phyloP scores from a whole-genome alignment of 495 filamentous ascomycete genomes.

The Penicillium canariense region DNA sequence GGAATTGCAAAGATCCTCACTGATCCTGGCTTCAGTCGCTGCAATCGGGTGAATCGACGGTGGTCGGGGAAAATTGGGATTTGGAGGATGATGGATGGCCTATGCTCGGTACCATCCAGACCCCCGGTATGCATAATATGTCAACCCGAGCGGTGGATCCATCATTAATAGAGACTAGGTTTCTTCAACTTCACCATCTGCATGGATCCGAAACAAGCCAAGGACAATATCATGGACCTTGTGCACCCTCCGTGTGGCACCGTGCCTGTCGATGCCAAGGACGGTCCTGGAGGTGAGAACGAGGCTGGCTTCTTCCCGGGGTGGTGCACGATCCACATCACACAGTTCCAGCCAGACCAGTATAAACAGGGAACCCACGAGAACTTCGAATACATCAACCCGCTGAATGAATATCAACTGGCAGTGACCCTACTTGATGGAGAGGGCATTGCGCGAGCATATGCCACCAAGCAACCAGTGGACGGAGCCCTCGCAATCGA shows the following conservation, averaged over 20 bases:
- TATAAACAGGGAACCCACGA: background rate
- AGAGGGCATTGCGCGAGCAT: background rate
- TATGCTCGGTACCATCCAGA: background rate
- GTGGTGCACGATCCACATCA: background rate
- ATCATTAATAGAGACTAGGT: background rate
- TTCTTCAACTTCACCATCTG: background rate
- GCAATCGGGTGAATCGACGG: background rate
- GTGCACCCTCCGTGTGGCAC: background rate
- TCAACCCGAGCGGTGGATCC: background rate
- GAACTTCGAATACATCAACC: background rate
- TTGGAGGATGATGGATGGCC: background rate
- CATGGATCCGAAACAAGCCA: background rate
- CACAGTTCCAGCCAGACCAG: background rate
- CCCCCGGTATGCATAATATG: background rate
- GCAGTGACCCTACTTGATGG: background rate
- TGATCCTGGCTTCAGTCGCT: too few relatives aligned
- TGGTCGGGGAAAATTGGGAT: background rate
- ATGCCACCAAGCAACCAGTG: background rate
- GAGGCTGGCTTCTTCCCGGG: background rate
- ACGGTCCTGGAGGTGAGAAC: background rate
- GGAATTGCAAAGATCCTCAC: too few relatives aligned
- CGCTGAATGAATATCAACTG: background rate
- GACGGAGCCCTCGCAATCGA: background rate
- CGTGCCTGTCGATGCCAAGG: background rate
- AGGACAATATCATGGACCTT: background rate